Evolutionary conservation across 352 stramenopile genomes (phyloP).

Genomic region (Globisporangium parvum): DNA sequence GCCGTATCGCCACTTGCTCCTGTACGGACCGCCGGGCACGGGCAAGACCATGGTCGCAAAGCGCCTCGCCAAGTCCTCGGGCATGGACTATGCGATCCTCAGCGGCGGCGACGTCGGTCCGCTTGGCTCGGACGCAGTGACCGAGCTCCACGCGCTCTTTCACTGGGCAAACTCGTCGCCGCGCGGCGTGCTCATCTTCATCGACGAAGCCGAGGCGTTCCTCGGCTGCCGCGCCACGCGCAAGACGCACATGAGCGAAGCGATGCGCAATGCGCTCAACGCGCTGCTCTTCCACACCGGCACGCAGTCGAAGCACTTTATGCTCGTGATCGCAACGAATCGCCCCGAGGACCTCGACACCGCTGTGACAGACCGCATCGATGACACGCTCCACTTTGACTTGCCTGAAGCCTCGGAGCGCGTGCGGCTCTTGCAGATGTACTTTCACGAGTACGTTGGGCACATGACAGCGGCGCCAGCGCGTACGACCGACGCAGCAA

Average conservation of each 20-base stretch:
- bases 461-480: constrained; percentile 10
- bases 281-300: constrained; percentile 80
- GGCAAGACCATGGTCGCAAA: constrained; percentile 89
- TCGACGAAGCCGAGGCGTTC: constrained; percentile 85
- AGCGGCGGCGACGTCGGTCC: constrained; percentile 82
- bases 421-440: constrained; percentile 60
- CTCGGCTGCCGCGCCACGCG: constrained; percentile 62
- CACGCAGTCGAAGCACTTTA: constrained; percentile 62
- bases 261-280: constrained; percentile 55
- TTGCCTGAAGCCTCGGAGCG: constrained; percentile 58
- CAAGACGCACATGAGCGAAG: constrained; percentile 82
- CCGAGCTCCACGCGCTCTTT: constrained; percentile 78
- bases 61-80: constrained; percentile 48
- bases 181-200: constrained; percentile 80
- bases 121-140: constrained; percentile 66
- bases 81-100: constrained; percentile 83
- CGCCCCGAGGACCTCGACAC: constrained; percentile 72
- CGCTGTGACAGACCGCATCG: constrained; percentile 74
- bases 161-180: constrained; percentile 72
- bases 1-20: constrained; percentile 76
- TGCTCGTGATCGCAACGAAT: constrained; percentile 84
- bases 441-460: constrained; percentile 57
- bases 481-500: not conserved
- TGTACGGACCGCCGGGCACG: constrained; percentile 79
- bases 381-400: constrained; percentile 79